A percentile compares a stretch with the other conserved stretches of the same genome.
phyloP scores from a whole-genome alignment of 1,284 basidiomycete species.

The Laetiporus sulphureus region DNA sequence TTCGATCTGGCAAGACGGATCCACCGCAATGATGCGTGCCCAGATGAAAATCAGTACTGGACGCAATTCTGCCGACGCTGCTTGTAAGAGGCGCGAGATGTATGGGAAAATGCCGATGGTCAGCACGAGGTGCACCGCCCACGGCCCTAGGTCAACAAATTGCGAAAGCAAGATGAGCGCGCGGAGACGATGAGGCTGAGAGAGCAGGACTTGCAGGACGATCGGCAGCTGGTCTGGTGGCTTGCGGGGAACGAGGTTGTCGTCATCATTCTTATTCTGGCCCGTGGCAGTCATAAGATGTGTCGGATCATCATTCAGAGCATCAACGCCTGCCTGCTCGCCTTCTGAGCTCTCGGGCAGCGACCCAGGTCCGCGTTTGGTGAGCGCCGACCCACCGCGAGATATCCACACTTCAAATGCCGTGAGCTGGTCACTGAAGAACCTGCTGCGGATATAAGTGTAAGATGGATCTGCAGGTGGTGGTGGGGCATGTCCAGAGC shows the following conservation, averaged over 20 bases:
- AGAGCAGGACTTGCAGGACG: constrained; percentile 93
- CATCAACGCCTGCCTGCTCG: constrained; percentile 15
- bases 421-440: constrained; percentile 95
- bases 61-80: constrained; percentile 89
- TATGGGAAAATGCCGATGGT: constrained; percentile 99
- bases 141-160: constrained; percentile 96
- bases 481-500: constrained; percentile 17
- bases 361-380: constrained; percentile 68
- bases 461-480: constrained; percentile 45
- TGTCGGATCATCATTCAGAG: constrained; percentile 11
- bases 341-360: constrained; percentile 42
- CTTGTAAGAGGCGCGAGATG: constrained; percentile 93
- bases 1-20: constrained; percentile 89
- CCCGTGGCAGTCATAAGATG: no score
- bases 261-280: constrained; percentile 25
- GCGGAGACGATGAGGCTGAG: constrained; percentile 92
- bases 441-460: constrained; percentile 82
- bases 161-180: constrained; percentile 96
- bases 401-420: constrained; percentile 99
- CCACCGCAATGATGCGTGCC: constrained; percentile 95
- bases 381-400: constrained; percentile 78
- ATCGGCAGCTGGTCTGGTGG: constrained; percentile 97
- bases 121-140: constrained; percentile 95
- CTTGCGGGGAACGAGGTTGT: constrained; percentile 74
- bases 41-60: constrained; percentile 99